These are phyloP conservation scores for Exserohilum rostratum DNA, from an alignment of 2,329 filamentous ascomycete genomes.

Conservation along the genomic window DNA sequence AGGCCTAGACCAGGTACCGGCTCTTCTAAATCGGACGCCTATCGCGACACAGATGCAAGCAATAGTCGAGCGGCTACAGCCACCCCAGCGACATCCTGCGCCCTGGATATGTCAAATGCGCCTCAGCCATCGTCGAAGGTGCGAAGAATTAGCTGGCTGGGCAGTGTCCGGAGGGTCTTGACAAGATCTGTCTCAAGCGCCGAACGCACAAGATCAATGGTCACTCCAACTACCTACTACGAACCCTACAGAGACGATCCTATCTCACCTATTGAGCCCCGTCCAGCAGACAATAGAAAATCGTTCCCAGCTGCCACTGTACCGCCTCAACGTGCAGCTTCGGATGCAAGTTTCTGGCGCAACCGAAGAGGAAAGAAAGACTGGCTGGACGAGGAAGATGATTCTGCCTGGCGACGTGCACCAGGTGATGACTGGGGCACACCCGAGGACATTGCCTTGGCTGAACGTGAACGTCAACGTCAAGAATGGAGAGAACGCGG, in stretches of 20 bases:
- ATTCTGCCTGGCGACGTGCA: slow-evolving; percentile 38
- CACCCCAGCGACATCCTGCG: slow-evolving; percentile 35
- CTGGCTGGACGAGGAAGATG: slow-evolving; percentile 47
- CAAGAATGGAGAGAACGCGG: slow-evolving; percentile 40
- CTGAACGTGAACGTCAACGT: slow-evolving; percentile 40
- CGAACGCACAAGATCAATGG: slow-evolving; percentile 38
- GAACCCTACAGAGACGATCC: slow-evolving; percentile 42
- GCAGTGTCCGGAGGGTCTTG: slow-evolving; percentile 46
- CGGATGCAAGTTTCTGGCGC: slow-evolving; percentile 52
- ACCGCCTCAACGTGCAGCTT: slow-evolving; percentile 51
- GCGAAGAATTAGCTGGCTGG: slow-evolving; percentile 46
- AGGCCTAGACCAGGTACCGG: slow-evolving; percentile 38
- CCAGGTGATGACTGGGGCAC: slow-evolving; percentile 47
- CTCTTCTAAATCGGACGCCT: slow-evolving; percentile 34
- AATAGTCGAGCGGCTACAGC: slow-evolving; percentile 32
- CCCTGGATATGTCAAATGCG: slow-evolving; percentile 21
- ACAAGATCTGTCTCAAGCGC: slow-evolving; percentile 34
- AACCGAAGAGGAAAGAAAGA: slow-evolving; percentile 52
- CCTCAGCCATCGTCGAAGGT: slow-evolving; percentile 26
- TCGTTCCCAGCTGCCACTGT: slow-evolving; percentile 26
- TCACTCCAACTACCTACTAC: slow-evolving; percentile 27
- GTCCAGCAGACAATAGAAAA: slow-evolving; percentile 17
- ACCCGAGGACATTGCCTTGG: slow-evolving; percentile 40
- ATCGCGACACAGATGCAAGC: slow-evolving; percentile 30
- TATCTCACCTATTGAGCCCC: slow-evolving; percentile 12